Evolutionary conservation across 2,329 filamentous ascomycete species (phyloP).

Genomic region (Colletotrichum siamense): DNA sequence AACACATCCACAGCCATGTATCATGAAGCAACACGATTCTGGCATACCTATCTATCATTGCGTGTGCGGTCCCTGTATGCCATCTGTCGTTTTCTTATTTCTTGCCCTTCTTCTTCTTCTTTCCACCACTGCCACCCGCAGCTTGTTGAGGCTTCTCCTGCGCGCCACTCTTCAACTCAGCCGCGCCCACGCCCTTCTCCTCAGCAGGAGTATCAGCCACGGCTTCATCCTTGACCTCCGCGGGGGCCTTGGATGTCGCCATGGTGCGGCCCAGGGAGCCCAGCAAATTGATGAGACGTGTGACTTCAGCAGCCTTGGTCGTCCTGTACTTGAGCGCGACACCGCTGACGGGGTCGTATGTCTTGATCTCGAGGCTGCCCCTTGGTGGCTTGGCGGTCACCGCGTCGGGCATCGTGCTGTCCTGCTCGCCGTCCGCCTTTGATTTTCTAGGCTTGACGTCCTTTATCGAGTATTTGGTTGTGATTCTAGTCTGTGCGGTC

Average conservation of each 20-base stretch:
- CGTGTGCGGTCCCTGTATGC: not conserved
- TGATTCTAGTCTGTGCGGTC: conserved; percentile 76
- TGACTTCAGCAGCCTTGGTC: conserved; percentile 88
- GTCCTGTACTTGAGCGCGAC: conserved; percentile 90
- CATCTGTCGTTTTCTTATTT: conserved; percentile 52
- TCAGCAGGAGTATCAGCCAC: conserved; percentile 44
- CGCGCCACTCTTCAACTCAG: conserved; percentile 31
- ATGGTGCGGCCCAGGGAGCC: conserved; percentile 77
- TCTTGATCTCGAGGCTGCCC: conserved; percentile 83
- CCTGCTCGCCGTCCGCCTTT: conserved; percentile 28
- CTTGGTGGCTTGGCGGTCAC: conserved; percentile 54
- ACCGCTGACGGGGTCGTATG: conserved; percentile 83
- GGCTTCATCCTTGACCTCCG: conserved; percentile 45
- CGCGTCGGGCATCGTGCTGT: conserved; percentile 31
- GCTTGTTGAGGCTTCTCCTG: conserved; percentile 31
- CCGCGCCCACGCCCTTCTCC: conserved; percentile 37
- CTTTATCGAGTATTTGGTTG: conserved; percentile 85
- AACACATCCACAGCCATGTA: not conserved
- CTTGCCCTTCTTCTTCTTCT: conserved; percentile 77
- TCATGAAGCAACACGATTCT: not conserved
- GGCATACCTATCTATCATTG: not conserved
- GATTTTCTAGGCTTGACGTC: conserved; percentile 39
- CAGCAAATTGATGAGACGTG: conserved; percentile 77
- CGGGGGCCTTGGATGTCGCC: conserved; percentile 46
- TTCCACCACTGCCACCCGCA: conserved; percentile 48